Evolutionary conservation across 495 filamentous ascomycete genomes (phyloP), one percentile per base, ranked within the genome.

Genomic region (Neurospora sp.): DNA sequence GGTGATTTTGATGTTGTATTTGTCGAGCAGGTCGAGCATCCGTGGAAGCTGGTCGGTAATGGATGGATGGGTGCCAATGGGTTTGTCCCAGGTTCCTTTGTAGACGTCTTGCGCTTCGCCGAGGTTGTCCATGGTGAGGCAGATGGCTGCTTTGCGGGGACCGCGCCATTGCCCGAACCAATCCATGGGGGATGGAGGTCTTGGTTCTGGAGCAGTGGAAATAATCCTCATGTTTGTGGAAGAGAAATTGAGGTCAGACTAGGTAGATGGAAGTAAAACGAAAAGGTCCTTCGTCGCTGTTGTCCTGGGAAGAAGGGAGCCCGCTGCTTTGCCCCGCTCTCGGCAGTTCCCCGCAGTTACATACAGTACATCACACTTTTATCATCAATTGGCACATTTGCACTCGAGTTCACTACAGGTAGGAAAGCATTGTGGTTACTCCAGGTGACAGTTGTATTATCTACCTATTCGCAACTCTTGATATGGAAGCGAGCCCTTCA

Each of bases 61-160:
- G 8, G 78, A 70, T 8, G 73, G 75, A 76, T 80, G 79, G 12
- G 71, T 77, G 37, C 80, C 80, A 70, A 77, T 72, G 14, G 79
- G 77, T 31, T 73, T 59, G 0, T 73, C 44, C 79, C 80, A 82
- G 42, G 73, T 38, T 71, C 71, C 71, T 11, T 71, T 69, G 68
- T 76, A 70, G 20, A 82, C 77, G 70, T 80, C 79, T 69, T 80
- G 78, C n/a, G 80, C 80, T 78, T 82, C 80, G 70, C 80, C 80
- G 14, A 82, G 75, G 72, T 82, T 82, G 78, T 82, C 80, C 76
- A 82, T 76, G 2, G 79, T 82, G 71, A 82, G 75, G 70, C 74
- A 69, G 74, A 80, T 73, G 74, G 88, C 77, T 20, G 74, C 78
- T 39, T 72, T 71, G 73, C 73, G 69, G 65, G 72, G 69, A 68